Evolutionary conservation across 306 rosid genomes (phyloP), one percentile per base, ranked within the genome.

Genomic region (Ziziphus jujuba): DNA sequence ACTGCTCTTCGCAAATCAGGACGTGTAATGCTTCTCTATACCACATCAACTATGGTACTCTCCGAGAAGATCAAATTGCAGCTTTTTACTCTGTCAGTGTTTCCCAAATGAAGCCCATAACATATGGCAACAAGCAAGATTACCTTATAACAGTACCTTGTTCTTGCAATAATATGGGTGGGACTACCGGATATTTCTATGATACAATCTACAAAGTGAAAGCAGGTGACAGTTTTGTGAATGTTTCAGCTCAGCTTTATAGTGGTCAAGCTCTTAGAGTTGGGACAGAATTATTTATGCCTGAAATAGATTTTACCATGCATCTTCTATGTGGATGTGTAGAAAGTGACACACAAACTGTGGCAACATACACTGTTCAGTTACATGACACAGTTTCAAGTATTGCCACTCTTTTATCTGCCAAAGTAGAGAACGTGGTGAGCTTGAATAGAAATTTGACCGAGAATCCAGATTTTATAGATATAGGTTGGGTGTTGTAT

Each of bases 361-460:
- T 89, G 61, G 95, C 82, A 47, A 87, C 92, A 0, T 92, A 89
- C 56, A 85, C 95, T 22, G 92, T 89, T 28, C 87, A 87, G 75
- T 12, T 33, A 0, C 54, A 22, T 19, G 96, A 92, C 56, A 89
- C 89, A 8, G 44, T 81, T 5, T 23, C 72, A 3, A 68, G 49
- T 22, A 87, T 89, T 54, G 87, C 85, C 40, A 7, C 3, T 35
- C 22, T 63, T 50, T 66, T 92, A 9, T 77, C 76, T 66, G 79
- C 91, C n/a, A 71, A 58, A 6, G 16, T 67, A 15, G 67, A 33
- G 62, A 80, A 66, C 63, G 69, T 84, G 44, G 64, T 51, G 71
- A 38, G 40, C 15, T 44, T 84, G 80, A 92, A 92, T 58, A 9
- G 56, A 38, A 28, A 77, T 51, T 59, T 82, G 77, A 65, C 17